Evolutionary conservation across 306 rosid genomes (phyloP), one percentile per base, ranked within the genome.

Genomic region (Prosopis cineraria): DNA sequence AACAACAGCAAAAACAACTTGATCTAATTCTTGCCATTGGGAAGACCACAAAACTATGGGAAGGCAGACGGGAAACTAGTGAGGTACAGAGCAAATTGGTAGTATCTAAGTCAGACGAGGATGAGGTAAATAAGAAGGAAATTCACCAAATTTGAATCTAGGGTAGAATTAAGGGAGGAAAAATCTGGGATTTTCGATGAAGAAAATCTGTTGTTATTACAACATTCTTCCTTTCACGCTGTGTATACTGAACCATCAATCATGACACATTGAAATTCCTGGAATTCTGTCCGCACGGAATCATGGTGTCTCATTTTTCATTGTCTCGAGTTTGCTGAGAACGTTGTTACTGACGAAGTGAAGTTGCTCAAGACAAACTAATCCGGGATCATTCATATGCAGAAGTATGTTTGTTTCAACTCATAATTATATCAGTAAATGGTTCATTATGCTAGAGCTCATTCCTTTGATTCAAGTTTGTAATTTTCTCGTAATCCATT

Each of bases 1-100:
- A 89, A 83, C 99, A 95, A 79, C 98, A 95, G 79, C 90, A 78
- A 66, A 95, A 89, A 74, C 98, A 95, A 72, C 91, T 95, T 41
- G 98, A 91, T 77, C 85, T 95, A 75, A 91, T 95, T 83, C 85
- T 95, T 66, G 96, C 97, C 3, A 82, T 95, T 36, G 96, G 82
- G 68, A 93, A 91, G 84, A 84, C 77, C 19, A 71, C 86, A 70
- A 93, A 93, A 71, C 84, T 90, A 31, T 83, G 88, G 85, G 95
- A 89, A 72, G 85, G 88, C 67, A 89, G 74, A 84, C 85, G 41
- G 47, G 82, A 78, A 44, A 76, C 24, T 17, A 66, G 75, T 39
- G 82, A 81, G 70, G 87, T 75, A 70, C 85, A 58, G 65, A 58
- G 73, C 20, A 75, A 80, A 66, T 72, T 63, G 62, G 88, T 78